Percentiles rank a stretch among this genome's conserved stretches.
phyloP scores from a whole-genome alignment of 2,329 filamentous ascomycete genomes.

The Claviceps citrina region DNA sequence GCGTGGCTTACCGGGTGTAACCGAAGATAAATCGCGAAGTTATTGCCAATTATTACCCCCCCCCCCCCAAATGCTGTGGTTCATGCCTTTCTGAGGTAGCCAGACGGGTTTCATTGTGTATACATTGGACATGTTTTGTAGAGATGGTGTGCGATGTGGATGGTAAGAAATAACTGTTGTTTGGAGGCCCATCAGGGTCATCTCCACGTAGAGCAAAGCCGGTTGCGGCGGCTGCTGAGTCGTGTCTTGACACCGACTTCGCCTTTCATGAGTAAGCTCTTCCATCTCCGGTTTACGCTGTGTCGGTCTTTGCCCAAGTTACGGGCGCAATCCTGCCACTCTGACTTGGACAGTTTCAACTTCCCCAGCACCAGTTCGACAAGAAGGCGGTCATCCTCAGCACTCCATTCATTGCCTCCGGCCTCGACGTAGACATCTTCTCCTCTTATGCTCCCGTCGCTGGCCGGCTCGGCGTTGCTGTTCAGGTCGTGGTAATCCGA shows the following conservation, averaged over 20 bases:
- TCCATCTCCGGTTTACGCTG: conserved; percentile 45
- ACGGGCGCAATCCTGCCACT: conserved; percentile 53
- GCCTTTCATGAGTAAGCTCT: conserved; percentile 42
- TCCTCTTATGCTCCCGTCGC: conserved; percentile 13
- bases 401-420: conserved; percentile 39
- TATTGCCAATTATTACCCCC: too few relatives aligned
- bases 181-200: background rate
- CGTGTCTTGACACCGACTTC: conserved; percentile 43
- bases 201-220: conserved; percentile 38
- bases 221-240: conserved; percentile 25
- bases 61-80: too few relatives aligned
- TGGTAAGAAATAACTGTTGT: background rate
- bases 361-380: conserved; percentile 55
- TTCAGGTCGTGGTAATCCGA: conserved; percentile 41
- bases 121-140: background rate
- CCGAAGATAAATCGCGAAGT: too few relatives aligned
- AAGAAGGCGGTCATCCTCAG: conserved; percentile 48
- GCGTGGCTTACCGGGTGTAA: too few relatives aligned
- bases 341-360: conserved; percentile 45
- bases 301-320: conserved; percentile 45
- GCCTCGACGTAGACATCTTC: conserved; percentile 28
- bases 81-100: background rate
- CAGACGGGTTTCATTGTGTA: background rate
- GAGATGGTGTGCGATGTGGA: background rate
- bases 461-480: conserved; percentile 14